Percentiles rank a stretch among this genome's conserved stretches.
Conservation (phyloP, 2,329 filamentous ascomycete genomes). For the Epichloe brachyelytri region DNA sequence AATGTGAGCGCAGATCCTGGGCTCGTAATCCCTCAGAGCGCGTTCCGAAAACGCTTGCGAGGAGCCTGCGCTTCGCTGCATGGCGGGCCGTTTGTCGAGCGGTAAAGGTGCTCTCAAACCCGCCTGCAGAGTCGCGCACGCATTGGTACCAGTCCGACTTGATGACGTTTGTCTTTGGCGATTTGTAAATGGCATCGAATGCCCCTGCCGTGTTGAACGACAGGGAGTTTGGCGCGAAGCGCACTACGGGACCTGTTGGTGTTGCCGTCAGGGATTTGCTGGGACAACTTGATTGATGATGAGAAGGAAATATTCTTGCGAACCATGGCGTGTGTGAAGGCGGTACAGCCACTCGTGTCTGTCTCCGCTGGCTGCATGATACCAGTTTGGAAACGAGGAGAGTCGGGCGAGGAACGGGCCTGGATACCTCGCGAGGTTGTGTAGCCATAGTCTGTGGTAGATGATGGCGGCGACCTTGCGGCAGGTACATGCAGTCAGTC, state of each 20-base stretch:
- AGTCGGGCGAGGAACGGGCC: neutral
- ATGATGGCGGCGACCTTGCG: neutral
- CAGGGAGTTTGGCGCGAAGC: constrained; percentile 10
- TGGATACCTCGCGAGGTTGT: neutral
- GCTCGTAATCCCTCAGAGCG: constrained; percentile 1
- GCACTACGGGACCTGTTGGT: constrained; percentile 8
- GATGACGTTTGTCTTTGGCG: constrained; percentile 10
- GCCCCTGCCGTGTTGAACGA: constrained; percentile 11
- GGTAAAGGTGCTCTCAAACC: constrained; percentile 7
- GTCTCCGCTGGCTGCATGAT: constrained; percentile 9
- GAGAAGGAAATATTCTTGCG: neutral
- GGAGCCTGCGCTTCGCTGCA: constrained; percentile 1
- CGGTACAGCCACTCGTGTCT: constrained; percentile 11
- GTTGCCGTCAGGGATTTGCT: neutral
- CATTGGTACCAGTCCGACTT: constrained; percentile 12
- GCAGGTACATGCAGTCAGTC: neutral
- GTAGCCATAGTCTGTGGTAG: neutral
- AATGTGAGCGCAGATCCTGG: constrained; percentile 7
- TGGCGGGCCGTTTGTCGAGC: constrained; percentile 10
- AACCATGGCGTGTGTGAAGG: constrained; percentile 11
- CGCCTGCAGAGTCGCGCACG: constrained; percentile 6
- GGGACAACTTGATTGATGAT: neutral
- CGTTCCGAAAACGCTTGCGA: constrained; percentile 2
- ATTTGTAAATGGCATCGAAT: constrained; percentile 9
- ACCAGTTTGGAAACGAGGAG: neutral